Percentiles rank a stretch among this genome's conserved stretches.
Conservation (phyloP, 2,329 filamentous ascomycete species). For the Apiospora saccharicola region DNA sequence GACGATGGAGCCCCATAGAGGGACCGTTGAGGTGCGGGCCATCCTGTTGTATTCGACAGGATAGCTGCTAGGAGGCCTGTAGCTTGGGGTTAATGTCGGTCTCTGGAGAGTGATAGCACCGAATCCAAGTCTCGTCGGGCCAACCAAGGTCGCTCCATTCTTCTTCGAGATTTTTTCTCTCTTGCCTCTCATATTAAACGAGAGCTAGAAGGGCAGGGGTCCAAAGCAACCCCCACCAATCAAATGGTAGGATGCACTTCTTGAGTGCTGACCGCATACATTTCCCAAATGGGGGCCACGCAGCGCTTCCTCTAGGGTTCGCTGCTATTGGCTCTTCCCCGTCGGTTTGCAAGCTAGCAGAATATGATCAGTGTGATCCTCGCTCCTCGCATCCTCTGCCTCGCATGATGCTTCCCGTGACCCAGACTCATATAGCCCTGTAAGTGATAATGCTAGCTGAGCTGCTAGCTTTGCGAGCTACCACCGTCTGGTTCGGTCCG, state of each 20-base stretch:
- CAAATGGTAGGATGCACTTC: background rate
- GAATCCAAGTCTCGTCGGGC: background rate
- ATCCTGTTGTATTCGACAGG: background rate
- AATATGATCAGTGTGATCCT: conserved; percentile 12
- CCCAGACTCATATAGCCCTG: background rate
- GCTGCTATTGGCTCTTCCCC: conserved; percentile 13
- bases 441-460: background rate
- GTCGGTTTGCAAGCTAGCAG: conserved; percentile 16
- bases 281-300: background rate
- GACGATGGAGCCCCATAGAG: conserved; percentile 6
- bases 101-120: conserved; percentile 5
- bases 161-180: background rate
- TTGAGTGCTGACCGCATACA: conserved; percentile 20
- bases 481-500: background rate
- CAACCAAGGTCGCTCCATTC: conserved; percentile 2
- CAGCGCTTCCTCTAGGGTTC: background rate
- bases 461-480: background rate
- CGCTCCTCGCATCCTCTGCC: conserved; percentile 9
- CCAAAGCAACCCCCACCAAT: conserved; percentile 4
- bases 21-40: conserved; percentile 6
- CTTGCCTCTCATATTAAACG: background rate
- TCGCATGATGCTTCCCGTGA: conserved; percentile 17
- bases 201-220: conserved; percentile 17
- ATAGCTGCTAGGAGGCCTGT: background rate
- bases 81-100: background rate